Conservation (phyloP, 306 rosid species). For the Vicia sativa region DNA sequence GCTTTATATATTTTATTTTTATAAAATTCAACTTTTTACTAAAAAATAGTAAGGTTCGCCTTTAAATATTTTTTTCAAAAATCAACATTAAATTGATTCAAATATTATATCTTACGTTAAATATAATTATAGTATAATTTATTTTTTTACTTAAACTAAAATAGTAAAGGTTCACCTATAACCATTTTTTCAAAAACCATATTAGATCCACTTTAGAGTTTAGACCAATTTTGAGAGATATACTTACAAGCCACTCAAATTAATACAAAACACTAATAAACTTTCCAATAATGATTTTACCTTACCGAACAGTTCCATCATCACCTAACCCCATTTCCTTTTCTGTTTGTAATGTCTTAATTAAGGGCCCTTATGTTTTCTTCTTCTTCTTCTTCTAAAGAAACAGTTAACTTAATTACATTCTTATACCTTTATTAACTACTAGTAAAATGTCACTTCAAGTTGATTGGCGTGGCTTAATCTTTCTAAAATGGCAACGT, state of each 20-base stretch:
- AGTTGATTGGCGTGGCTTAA: not conserved
- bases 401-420: not conserved
- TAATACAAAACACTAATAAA: not conserved
- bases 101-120: too few species aligned
- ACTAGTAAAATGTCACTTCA: not conserved
- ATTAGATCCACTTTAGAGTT: too few species aligned
- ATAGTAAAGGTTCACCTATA: too few species aligned
- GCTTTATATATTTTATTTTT: too few species aligned
- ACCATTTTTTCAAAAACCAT: too few species aligned
- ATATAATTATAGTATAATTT: too few species aligned
- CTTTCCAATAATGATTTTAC: not conserved
- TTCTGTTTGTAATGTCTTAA: conserved; percentile 6
- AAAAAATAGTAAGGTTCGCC: too few species aligned
- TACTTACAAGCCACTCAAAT: not conserved
- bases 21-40: too few species aligned
- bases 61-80: too few species aligned
- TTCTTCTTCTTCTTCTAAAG: not conserved
- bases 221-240: too few species aligned
- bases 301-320: not conserved
- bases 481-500: not conserved
- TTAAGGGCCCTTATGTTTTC: not conserved
- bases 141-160: too few species aligned
- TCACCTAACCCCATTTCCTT: conserved; percentile 3
- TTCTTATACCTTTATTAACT: not conserved
- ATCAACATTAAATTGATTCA: too few species aligned